Base-by-base conservation (phyloP, 2,329 filamentous ascomycete genomes). In the Biscogniauxia sp. region DNA sequence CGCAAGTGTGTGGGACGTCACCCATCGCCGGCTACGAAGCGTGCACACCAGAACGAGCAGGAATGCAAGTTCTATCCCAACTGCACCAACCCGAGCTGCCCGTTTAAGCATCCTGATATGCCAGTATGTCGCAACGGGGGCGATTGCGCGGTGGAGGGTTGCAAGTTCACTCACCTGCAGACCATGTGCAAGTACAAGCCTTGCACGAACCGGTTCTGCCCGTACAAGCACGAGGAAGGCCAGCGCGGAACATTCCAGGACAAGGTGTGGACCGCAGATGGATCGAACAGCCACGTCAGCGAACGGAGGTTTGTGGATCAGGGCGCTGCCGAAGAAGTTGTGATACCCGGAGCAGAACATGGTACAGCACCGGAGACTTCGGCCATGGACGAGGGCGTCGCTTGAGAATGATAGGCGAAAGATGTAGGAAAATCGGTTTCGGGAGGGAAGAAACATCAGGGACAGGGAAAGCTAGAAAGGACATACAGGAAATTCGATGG, bases 61-160 rank as follows among this genome's bases (percentile, higher is more conserved):
- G 89, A 96, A 71, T 97, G 93, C 85, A 92, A 90, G 72, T 97
- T 93, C 82, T 96, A 87, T 75, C 92, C 93, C 61, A 92, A 96
- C 78, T 97, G 93, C 81, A 89, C 92, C 55, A 97, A 98, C 75
- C 84, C 88, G 8, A 83, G 86, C 68, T 99, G 95, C 73, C 86
- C 91, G 1, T 99, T 97, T 82, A 89, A 89, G 75, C 95, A 99
- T 73, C 93, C 93, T 0, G 85, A 84, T 26, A 92, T 92, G 85
- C 92, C 92, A 6, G 82, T 92, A 23, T 99, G 95, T 80, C 88
- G 92, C 61, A 97, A 97, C 73, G 95, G 95, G 26, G 90, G 89
- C 54, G 92, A 94, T 73, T 99, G 95, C 81, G 88, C 88, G 41
- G 87, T 86, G 3, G 79, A 88, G 13, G 87, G 88, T 62, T 99